These are phyloP conservation scores for Atkinsonella texensis DNA, from an alignment of 2,329 filamentous ascomycete genomes.

Conservation along the genomic window DNA sequence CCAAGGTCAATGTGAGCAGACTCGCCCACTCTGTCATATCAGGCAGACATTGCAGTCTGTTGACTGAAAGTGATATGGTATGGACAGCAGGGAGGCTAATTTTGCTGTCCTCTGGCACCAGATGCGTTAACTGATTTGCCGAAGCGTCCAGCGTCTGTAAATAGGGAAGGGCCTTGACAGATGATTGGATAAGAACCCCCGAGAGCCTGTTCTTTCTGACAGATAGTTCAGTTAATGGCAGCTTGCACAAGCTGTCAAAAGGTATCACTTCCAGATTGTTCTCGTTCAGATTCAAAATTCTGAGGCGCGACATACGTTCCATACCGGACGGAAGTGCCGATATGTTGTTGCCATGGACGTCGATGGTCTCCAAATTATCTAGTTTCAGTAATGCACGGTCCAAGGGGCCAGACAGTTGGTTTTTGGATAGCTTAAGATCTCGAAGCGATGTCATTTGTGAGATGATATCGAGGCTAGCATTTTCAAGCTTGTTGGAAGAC, in stretches of 20 bases:
- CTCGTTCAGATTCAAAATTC: conserved; percentile 65
- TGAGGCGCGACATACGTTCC: conserved; percentile 54
- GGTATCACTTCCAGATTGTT: conserved; percentile 65
- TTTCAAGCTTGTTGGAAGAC: conserved; percentile 72
- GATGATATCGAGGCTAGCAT: conserved; percentile 60
- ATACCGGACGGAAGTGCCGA: conserved; percentile 57
- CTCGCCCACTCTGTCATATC: conserved; percentile 62
- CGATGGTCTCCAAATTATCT: conserved; percentile 62
- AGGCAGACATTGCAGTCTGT: conserved; percentile 63
- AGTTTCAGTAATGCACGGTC: conserved; percentile 52
- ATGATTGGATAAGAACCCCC: conserved; percentile 56
- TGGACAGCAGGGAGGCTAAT: conserved; percentile 62
- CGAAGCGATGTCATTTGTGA: conserved; percentile 59
- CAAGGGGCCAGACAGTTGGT: conserved; percentile 58
- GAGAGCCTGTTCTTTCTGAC: conserved; percentile 68
- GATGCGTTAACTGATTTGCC: conserved; percentile 55
- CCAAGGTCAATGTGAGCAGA: conserved; percentile 61
- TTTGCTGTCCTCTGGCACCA: conserved; percentile 29
- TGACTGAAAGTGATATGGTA: conserved; percentile 66
- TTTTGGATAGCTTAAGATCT: conserved; percentile 73
- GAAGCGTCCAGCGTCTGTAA: conserved; percentile 70
- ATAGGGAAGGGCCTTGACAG: conserved; percentile 43
- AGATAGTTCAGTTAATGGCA: conserved; percentile 63
- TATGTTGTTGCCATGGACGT: conserved; percentile 71
- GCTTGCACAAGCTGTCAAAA: conserved; percentile 51